Percentiles rank a stretch among this genome's conserved stretches.
Evolutionary conservation across 1,284 basidiomycete genomes (phyloP).

Genomic region (Meira miltonrushii): DNA sequence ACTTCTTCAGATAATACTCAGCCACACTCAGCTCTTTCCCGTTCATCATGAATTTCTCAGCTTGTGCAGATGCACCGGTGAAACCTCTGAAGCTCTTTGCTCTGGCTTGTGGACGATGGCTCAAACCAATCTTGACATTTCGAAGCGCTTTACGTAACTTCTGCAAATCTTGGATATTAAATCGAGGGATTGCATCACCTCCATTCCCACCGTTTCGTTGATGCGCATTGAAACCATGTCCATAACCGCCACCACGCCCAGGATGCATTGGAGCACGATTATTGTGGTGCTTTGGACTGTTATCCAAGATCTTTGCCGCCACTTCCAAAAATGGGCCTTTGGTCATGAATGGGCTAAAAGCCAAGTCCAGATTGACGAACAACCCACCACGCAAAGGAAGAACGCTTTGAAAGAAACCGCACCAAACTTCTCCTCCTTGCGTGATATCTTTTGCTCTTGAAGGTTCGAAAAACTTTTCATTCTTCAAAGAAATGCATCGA

Average conservation of each 20-base stretch:
- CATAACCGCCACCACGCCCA: conserved; percentile 15
- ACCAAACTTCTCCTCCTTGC: conserved; percentile 29
- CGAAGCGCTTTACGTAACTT: conserved; percentile 30
- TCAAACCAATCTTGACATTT: conserved; percentile 23
- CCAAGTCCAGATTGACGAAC: conserved; percentile 38
- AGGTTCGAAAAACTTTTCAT: conserved; percentile 24
- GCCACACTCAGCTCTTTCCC: neutral
- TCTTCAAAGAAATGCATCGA: too few relatives aligned
- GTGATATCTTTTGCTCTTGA: conserved; percentile 17
- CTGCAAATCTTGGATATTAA: conserved; percentile 21
- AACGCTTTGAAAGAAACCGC: conserved; percentile 33
- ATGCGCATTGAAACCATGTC: conserved; percentile 18
- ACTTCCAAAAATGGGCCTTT: conserved; percentile 27
- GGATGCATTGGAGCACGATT: too few relatives aligned
- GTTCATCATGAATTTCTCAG: conserved; percentile 18
- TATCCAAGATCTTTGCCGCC: conserved; percentile 18
- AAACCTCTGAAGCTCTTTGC: conserved; percentile 32
- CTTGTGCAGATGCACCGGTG: conserved; percentile 19
- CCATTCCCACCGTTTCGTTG: too few relatives aligned
- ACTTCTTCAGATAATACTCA: neutral
- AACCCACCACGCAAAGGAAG: conserved; percentile 30
- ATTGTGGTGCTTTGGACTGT: too few relatives aligned
- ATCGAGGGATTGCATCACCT: too few relatives aligned
- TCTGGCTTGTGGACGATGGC: conserved; percentile 29
- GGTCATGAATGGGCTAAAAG: conserved; percentile 31